Percentiles rank a stretch among this genome's conserved stretches.
Evolutionary conservation across 2,329 filamentous ascomycete genomes (phyloP).

Genomic region (Diaporthe sp.): DNA sequence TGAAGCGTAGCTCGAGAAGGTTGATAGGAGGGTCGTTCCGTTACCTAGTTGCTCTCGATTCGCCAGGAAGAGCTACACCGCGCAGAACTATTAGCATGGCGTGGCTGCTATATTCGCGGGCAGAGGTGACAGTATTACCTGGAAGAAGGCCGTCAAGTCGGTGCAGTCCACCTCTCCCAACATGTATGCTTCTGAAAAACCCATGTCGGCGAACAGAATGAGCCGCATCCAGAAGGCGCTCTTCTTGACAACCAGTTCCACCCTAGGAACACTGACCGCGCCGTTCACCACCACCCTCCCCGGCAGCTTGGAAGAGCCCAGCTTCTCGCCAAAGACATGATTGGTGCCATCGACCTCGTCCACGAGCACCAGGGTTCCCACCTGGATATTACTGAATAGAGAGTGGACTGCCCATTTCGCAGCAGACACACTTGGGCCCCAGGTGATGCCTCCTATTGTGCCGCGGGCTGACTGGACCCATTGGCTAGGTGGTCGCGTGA

Average conservation of each 20-base stretch:
- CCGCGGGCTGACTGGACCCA: conserved; percentile 58
- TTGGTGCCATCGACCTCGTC: conserved; percentile 60
- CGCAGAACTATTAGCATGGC: conserved; percentile 14
- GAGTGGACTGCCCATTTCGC: conserved; percentile 62
- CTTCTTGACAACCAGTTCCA: conserved; percentile 72
- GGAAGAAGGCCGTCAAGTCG: conserved; percentile 78
- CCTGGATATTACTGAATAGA: conserved; percentile 60
- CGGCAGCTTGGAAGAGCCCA: conserved; percentile 51
- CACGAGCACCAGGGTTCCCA: conserved; percentile 62
- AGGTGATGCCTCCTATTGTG: conserved; percentile 60
- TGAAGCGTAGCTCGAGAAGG: conserved; percentile 69
- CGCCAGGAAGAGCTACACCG: conserved; percentile 73
- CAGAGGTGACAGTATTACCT: conserved; percentile 55
- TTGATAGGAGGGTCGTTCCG: conserved; percentile 73
- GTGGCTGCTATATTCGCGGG: background rate
- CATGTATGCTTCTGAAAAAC: conserved; percentile 82
- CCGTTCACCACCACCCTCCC: conserved; percentile 51
- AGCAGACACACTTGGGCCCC: conserved; percentile 60
- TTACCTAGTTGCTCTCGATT: conserved; percentile 76
- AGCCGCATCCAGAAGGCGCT: conserved; percentile 80
- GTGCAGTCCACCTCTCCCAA: conserved; percentile 77
- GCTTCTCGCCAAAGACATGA: conserved; percentile 61
- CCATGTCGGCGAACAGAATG: conserved; percentile 80
- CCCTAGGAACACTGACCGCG: conserved; percentile 55
- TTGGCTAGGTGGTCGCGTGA: conserved; percentile 55